Percentiles rank a stretch among this genome's conserved stretches.
Evolutionary conservation across 73 alveolate genomes (phyloP).

Genomic region (Stentor roeselii): DNA sequence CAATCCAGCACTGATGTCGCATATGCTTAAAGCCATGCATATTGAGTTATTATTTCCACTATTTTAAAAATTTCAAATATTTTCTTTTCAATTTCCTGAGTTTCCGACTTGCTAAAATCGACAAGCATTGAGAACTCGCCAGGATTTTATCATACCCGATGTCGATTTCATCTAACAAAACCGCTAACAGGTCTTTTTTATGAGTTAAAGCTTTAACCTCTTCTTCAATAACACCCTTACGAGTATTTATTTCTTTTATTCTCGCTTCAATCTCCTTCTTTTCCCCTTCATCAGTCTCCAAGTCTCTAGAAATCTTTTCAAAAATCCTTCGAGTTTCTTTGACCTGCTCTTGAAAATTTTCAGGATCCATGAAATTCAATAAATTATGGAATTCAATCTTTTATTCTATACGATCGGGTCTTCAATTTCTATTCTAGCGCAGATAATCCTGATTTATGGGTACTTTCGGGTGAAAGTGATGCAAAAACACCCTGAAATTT

Average conservation of each 20-base stretch:
- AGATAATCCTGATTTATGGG: background rate
- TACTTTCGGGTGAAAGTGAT: background rate
- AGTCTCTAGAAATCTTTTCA: background rate
- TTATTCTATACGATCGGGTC: too few species aligned
- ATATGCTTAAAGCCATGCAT: too few species aligned
- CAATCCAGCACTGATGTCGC: too few species aligned
- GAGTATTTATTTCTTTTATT: background rate
- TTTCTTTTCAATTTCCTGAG: background rate
- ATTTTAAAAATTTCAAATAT: too few species aligned
- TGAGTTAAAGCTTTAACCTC: too few species aligned
- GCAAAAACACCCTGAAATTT: background rate
- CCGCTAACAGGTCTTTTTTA: background rate
- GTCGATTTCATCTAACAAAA: background rate
- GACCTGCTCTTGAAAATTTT: background rate
- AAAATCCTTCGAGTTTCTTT: background rate
- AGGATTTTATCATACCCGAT: background rate
- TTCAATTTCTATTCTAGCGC: background rate
- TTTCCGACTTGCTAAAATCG: background rate
- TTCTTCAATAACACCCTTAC: background rate
- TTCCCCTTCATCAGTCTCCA: background rate
- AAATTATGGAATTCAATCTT: too few species aligned
- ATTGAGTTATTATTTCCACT: too few species aligned
- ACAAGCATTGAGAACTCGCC: background rate
- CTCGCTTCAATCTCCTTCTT: background rate
- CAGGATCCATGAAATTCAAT: too few species aligned